Percentiles rank a stretch among this genome's conserved stretches.
These are phyloP conservation scores for Pezicula carpinea DNA, from an alignment of 2,329 filamentous ascomycete genomes.

Conservation along the genomic window DNA sequence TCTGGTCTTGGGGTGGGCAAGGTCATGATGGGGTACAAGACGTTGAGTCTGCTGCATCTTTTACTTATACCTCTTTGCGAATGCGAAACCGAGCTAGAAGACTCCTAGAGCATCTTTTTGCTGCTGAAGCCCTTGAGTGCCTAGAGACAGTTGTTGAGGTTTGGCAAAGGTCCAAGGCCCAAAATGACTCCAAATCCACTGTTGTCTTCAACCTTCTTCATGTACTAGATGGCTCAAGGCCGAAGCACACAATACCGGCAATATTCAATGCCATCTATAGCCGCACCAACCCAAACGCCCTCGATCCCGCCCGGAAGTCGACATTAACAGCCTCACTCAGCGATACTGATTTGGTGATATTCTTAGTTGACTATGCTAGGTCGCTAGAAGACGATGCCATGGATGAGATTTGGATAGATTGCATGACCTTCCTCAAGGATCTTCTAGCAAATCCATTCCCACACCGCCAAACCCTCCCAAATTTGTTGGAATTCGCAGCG, in stretches of 20 bases:
- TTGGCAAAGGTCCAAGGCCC: conserved; percentile 58
- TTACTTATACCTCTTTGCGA: conserved; percentile 83
- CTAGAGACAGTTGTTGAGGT: conserved; percentile 85
- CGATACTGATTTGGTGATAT: conserved; percentile 80
- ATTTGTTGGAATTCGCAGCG: conserved; percentile 81
- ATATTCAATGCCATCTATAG: conserved; percentile 97
- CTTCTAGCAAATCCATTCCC: conserved; percentile 91
- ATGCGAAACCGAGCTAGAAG: conserved; percentile 86
- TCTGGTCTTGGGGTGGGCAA: conserved; percentile 88
- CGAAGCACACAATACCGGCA: conserved; percentile 86
- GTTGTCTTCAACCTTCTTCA: conserved; percentile 83
- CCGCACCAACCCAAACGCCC: conserved; percentile 75
- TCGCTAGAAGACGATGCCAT: conserved; percentile 95
- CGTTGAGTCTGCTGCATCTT: conserved; percentile 68
- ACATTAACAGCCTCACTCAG: conserved; percentile 81
- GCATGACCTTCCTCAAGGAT: conserved; percentile 84
- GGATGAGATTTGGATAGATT: conserved; percentile 97
- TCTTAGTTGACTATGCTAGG: conserved; percentile 83
- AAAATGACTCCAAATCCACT: conserved; percentile 45
- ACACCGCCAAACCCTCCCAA: conserved; percentile 83
- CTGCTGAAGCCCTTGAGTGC: conserved; percentile 87
- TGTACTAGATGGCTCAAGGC: conserved; percentile 84
- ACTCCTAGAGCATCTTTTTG: conserved; percentile 87
- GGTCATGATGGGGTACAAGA: conserved; percentile 60
- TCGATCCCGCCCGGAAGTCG: conserved; percentile 78